Conservation (phyloP, 768 basidiomycete species). For the Piloderma croceum region DNA sequence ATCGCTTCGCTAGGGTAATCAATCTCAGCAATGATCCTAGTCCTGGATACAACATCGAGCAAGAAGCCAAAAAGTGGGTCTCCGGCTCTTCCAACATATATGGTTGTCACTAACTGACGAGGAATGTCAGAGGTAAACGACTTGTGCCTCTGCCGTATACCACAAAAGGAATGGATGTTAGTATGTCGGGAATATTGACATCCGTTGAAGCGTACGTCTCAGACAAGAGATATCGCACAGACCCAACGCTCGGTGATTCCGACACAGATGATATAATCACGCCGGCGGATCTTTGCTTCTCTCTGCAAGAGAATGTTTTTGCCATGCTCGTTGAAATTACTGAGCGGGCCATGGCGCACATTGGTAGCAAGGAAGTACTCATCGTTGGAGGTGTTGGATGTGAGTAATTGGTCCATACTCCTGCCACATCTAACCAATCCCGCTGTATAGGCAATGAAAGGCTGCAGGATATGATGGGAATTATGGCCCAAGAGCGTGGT, state of each 20-base stretch:
- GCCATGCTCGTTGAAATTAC: constrained; percentile 99
- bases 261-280: constrained; percentile 72
- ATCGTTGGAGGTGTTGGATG: constrained; percentile 99
- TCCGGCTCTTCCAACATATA: constrained; percentile 3
- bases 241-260: constrained; percentile 31
- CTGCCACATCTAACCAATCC: background rate
- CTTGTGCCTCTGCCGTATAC: constrained; percentile 85
- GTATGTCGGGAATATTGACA: constrained; percentile 89
- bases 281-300: constrained; percentile 94
- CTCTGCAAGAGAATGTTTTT: constrained; percentile 93
- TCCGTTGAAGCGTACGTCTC: constrained; percentile 81
- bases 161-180: constrained; percentile 98
- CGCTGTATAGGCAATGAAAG: constrained; percentile 70
- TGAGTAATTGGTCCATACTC: constrained; percentile 38
- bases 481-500: constrained; percentile 88
- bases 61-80: constrained; percentile 81
- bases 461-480: constrained; percentile 97
- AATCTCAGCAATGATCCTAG: constrained; percentile 92
- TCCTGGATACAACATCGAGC: constrained; percentile 97
- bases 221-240: constrained; percentile 76
- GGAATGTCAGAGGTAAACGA: constrained; percentile 62
- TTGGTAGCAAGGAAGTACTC: constrained; percentile 90
- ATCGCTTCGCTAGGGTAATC: constrained; percentile 93
- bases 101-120: constrained; percentile 1
- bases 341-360: constrained; percentile 98